Percentiles rank a stretch among this genome's conserved stretches.
Evolutionary conservation across 139 green algal genomes (phyloP).

Genomic region (Nannochloris sp.): DNA sequence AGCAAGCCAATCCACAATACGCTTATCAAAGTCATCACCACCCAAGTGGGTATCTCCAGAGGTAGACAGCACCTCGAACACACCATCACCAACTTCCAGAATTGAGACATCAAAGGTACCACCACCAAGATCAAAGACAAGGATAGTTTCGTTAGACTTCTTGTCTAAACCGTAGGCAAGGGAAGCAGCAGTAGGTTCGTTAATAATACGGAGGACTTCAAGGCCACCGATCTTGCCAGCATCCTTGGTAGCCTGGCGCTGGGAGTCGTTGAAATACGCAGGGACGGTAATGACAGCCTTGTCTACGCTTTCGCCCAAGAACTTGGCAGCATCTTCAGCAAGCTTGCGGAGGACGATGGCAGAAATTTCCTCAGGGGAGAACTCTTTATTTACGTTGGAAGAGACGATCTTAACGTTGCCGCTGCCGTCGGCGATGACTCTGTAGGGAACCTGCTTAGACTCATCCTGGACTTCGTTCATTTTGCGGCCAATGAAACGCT

Average conservation of each 20-base stretch:
- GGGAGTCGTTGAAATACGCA: conserved; percentile 99
- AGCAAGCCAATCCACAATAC: conserved; percentile 95
- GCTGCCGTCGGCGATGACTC: conserved; percentile 64
- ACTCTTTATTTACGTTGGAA: conserved; percentile 85
- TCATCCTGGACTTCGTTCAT: conserved; percentile 88
- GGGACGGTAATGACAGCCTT: conserved; percentile 98
- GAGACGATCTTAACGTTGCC: conserved; percentile 96
- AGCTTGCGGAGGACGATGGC: conserved; percentile 81
- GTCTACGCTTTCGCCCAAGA: conserved; percentile 63
- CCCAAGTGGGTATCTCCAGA: conserved; percentile 96
- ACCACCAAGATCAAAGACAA: conserved; percentile 98
- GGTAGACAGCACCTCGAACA: conserved; percentile 99
- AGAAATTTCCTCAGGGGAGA: conserved; percentile 96
- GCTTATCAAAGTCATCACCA: conserved; percentile 99
- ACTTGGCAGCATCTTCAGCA: conserved; percentile 70
- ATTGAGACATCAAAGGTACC: conserved; percentile 98
- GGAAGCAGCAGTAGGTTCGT: conserved; percentile 97
- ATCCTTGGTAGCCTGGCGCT: conserved; percentile 91
- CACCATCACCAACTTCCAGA: conserved; percentile 91
- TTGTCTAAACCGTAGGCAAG: conserved; percentile 96
- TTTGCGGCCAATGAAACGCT: conserved; percentile 96
- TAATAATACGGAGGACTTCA: conserved; percentile 99
- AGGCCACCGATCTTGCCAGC: conserved; percentile 91
- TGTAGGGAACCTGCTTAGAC: conserved; percentile 82
- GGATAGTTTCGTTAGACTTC: conserved; percentile 98